Evolutionary conservation across 2,329 filamentous ascomycete genomes (phyloP).

Genomic region (Cordyceps cicadae): DNA sequence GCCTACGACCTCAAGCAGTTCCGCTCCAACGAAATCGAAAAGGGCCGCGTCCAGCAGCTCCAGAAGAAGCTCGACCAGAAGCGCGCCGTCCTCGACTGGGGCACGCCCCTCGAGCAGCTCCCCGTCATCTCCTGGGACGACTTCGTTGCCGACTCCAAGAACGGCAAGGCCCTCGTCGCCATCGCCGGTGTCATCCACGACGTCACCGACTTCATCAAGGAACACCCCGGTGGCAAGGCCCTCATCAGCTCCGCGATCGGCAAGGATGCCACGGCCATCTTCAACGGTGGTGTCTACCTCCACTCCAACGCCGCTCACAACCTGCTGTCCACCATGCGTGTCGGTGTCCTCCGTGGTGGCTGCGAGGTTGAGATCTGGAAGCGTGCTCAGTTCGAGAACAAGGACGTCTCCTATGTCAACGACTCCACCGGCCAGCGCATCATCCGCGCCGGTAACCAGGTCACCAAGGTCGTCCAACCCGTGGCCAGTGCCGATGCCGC

Average conservation of each 20-base stretch:
- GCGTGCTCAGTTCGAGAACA: slow-evolving; percentile 74
- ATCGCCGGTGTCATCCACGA: slow-evolving; percentile 83
- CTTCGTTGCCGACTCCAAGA: slow-evolving; percentile 64
- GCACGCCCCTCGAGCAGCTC: slow-evolving; percentile 73
- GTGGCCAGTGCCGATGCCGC: slow-evolving; percentile 78
- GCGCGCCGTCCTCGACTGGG: slow-evolving; percentile 76
- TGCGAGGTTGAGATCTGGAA: slow-evolving; percentile 93
- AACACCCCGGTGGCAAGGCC: slow-evolving; percentile 83
- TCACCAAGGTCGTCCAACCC: slow-evolving; percentile 74
- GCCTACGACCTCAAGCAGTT: slow-evolving; percentile 87
- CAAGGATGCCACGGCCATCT: slow-evolving; percentile 83
- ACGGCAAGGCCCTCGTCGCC: slow-evolving; percentile 65
- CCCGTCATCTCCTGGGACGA: slow-evolving; percentile 83
- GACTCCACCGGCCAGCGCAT: slow-evolving; percentile 76
- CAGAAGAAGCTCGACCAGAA: slow-evolving; percentile 92
- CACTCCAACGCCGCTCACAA: slow-evolving; percentile 90
- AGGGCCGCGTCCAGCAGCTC: slow-evolving; percentile 77
- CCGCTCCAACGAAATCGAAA: slow-evolving; percentile 85
- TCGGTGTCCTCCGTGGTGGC: slow-evolving; percentile 77
- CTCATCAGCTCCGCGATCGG: slow-evolving; percentile 76
- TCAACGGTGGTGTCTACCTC: slow-evolving; percentile 85
- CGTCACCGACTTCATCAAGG: slow-evolving; percentile 74
- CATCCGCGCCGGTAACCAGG: slow-evolving; percentile 75
- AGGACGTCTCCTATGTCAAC: slow-evolving; percentile 71
- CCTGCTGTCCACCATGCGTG: slow-evolving; percentile 77